Conservation (phyloP, 768 basidiomycete genomes). For the Leucosporidium yakuticum region DNA sequence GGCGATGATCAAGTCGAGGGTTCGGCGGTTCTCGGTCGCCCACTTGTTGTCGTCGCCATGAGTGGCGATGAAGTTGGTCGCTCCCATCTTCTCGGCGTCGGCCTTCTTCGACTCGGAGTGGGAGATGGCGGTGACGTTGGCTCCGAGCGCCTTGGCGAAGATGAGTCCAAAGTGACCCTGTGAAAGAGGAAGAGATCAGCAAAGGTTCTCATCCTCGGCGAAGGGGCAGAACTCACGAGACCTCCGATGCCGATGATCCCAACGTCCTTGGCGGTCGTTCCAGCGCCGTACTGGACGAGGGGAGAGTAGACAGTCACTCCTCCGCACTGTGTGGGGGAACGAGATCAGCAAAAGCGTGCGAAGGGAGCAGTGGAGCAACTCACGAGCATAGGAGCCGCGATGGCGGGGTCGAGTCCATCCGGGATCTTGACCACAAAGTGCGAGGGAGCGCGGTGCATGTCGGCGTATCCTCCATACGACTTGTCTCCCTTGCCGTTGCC, state of each 20-base stretch:
- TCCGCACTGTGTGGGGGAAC: conserved; percentile 42
- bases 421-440: conserved; percentile 60
- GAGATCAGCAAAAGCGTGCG: not conserved
- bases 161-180: conserved; percentile 40
- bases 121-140: conserved; percentile 57
- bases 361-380: not conserved
- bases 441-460: conserved; percentile 47
- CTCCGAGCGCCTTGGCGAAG: conserved; percentile 55
- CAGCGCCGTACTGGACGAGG: conserved; percentile 51
- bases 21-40: conserved; percentile 38
- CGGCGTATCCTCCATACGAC: conserved; percentile 46
- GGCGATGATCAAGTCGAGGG: conserved; percentile 47
- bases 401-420: conserved; percentile 47
- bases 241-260: conserved; percentile 65
- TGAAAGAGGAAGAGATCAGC: no score
- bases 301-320: conserved; percentile 62
- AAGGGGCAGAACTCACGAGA: not conserved
- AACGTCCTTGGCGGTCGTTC: conserved; percentile 56
- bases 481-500: conserved; percentile 30
- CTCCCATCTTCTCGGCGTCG: conserved; percentile 51
- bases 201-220: not conserved
- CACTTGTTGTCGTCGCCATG: conserved; percentile 40
- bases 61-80: conserved; percentile 53
- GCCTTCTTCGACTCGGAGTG: conserved; percentile 54
- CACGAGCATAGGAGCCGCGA: conserved; percentile 57